These are phyloP conservation scores for Aureobasidium sp. DNA, from an alignment of 2,329 filamentous ascomycete species.

Conservation along the genomic window DNA sequence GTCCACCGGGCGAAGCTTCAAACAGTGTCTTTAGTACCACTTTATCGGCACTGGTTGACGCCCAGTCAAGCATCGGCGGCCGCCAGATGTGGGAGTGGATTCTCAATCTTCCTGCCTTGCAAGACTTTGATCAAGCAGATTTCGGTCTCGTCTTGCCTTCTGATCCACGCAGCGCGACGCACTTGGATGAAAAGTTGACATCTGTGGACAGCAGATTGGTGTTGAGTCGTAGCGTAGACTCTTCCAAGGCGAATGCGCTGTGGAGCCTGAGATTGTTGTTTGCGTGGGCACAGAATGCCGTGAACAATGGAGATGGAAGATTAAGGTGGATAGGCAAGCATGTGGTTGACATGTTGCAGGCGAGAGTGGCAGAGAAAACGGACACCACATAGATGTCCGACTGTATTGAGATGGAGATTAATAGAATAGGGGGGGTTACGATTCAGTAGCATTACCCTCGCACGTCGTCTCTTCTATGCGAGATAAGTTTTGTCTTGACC, in stretches of 20 bases:
- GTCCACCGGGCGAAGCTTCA: constrained; percentile 46
- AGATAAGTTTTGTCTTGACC: not conserved
- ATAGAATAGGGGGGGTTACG: no score
- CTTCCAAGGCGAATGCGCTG: constrained; percentile 46
- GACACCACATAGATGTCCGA: not conserved
- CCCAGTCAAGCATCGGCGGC: constrained; percentile 30
- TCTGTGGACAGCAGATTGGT: constrained; percentile 65
- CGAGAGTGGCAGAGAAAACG: constrained; percentile 37
- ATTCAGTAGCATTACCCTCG: not conserved
- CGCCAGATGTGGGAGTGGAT: constrained; percentile 60
- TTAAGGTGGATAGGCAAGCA: constrained; percentile 48
- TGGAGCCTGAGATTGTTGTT: constrained; percentile 57
- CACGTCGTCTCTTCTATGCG: not conserved
- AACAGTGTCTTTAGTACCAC: constrained; percentile 57
- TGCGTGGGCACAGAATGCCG: constrained; percentile 50
- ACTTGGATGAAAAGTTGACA: constrained; percentile 47
- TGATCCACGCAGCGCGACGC: constrained; percentile 33
- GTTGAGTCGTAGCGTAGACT: constrained; percentile 35
- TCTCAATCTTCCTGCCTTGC: constrained; percentile 51
- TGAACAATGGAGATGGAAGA: constrained; percentile 27
- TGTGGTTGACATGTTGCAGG: constrained; percentile 46
- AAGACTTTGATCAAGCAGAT: constrained; percentile 54
- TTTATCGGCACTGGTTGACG: constrained; percentile 61
- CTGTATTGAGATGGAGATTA: not conserved
- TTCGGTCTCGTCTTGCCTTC: constrained; percentile 35